These are phyloP conservation scores for Pouteria glomerata DNA, from an alignment of 148 eudicot genomes.

Conservation along the genomic window DNA sequence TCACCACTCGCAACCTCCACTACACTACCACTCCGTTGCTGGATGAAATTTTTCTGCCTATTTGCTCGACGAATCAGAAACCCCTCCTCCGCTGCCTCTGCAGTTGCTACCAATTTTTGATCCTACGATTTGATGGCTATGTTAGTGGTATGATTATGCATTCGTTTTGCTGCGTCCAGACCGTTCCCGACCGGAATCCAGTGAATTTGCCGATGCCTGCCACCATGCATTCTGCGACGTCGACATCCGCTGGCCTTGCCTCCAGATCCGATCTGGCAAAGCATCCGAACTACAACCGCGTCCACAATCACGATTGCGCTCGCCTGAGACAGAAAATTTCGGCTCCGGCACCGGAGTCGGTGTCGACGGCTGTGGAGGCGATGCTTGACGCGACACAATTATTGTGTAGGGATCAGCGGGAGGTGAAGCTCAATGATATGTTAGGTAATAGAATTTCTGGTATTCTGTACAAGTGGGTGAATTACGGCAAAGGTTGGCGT, in stretches of 20 bases:
- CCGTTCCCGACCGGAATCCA: conserved; percentile 24
- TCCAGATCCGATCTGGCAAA: conserved; percentile 7
- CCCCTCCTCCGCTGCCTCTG: conserved; percentile 1
- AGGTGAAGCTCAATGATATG: conserved; percentile 55
- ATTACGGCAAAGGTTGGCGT: conserved; percentile 86
- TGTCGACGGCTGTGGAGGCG: background rate
- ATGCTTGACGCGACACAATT: conserved; percentile 8
- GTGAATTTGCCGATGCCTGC: background rate
- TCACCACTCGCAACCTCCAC: background rate
- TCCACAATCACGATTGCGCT: conserved; percentile 1
- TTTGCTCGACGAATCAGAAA: conserved; percentile 10
- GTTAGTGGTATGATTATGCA: conserved; percentile 34
- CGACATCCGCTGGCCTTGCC: background rate
- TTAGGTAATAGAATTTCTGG: conserved; percentile 70
- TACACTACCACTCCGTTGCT: too few species aligned
- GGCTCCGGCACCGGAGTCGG: background rate
- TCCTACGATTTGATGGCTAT: background rate
- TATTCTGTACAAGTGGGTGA: conserved; percentile 75
- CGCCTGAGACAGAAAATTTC: conserved; percentile 7
- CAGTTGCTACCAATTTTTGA: background rate
- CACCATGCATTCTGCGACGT: background rate
- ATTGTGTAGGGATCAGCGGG: conserved; percentile 29
- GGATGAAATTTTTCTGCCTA: conserved; percentile 11
- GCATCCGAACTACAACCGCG: background rate
- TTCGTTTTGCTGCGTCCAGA: conserved; percentile 57